Evolutionary conservation across 352 stramenopile species (phyloP), one percentile per base, ranked within the genome.

Genomic region (Phytophthora pini): DNA sequence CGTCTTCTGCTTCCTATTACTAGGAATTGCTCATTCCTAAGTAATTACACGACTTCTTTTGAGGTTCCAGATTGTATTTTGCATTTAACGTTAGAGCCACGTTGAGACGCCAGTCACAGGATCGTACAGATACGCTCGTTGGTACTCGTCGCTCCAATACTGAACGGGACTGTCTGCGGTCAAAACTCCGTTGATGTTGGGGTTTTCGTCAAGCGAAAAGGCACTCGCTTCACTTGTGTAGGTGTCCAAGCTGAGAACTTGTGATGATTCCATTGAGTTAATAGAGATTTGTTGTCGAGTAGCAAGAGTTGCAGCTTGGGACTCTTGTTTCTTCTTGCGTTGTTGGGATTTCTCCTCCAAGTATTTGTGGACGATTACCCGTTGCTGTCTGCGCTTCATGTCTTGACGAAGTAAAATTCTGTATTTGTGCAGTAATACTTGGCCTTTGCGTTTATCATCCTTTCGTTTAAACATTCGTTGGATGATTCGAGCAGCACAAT

Each of bases 101-200:
- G 58, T 65, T 0, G 79, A 88, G 22, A 79, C 59, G 20, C 76
- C 78, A 0, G 79, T 86, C 7, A 34, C 70, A 3, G 76, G n/a
- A n/a, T 43, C 38, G 12, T 43, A 43, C n/a, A 20, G n/a, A n/a
- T 17, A 43, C 38, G 38, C 13, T 43, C 12, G 38, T 43, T 43
- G n/a, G 5, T 43, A 75, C 65, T 90, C 82, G 12, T 89, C 79
- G 60, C 82, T 90, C 79, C 79, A 90, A 56, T 76, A 87, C 29
- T 79, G 58, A 17, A 79, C 60, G 13, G 76, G 54, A 13, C 1
- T 36, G 31, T 36, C 31, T 13, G 31, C 9, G 2, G 31, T 13
- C 31, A 36, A 12, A 36, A 13, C 6, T 51, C 17, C 31, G 31
- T 20, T 53, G 15, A 38, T 13, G 20, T 45, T 44, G 2, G 48